Evolutionary conservation across 768 basidiomycete species (phyloP).

Genomic region (Leucosporidium creatinivorum): DNA sequence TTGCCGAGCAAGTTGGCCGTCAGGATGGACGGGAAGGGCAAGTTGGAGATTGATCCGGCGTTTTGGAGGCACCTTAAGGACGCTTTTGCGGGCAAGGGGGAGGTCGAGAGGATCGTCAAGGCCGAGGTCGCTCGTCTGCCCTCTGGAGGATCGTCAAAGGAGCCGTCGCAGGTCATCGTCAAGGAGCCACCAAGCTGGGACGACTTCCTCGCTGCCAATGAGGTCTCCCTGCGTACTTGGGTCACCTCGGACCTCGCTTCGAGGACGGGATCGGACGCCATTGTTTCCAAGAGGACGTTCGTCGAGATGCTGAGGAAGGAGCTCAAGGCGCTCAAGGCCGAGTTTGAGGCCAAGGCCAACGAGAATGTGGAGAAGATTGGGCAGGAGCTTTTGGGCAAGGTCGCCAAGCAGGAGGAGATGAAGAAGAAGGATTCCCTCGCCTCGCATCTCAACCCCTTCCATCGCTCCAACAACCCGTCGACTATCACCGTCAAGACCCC

Average conservation of each 20-base stretch:
- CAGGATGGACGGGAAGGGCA: slow-evolving; percentile 34
- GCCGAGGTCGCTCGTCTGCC: slow-evolving; percentile 2
- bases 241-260: slow-evolving; percentile 38
- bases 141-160: slow-evolving; percentile 9
- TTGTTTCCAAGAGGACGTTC: slow-evolving; percentile 41
- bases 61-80: slow-evolving; percentile 46
- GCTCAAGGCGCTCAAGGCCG: slow-evolving; percentile 37
- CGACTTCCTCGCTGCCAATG: slow-evolving; percentile 39
- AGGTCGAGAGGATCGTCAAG: slow-evolving; percentile 15
- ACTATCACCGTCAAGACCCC: slow-evolving; percentile 15
- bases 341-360: slow-evolving; percentile 32
- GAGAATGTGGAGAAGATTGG: slow-evolving; percentile 35
- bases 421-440: slow-evolving; percentile 11
- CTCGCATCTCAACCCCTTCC: slow-evolving; percentile 3
- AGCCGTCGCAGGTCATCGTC: neutral
- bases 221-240: slow-evolving; percentile 40
- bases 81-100: slow-evolving; percentile 40
- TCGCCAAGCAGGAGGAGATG: slow-evolving; percentile 28
- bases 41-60: slow-evolving; percentile 42
- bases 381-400: slow-evolving; percentile 34
- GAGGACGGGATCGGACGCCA: slow-evolving; percentile 35
- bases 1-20: slow-evolving; percentile 44
- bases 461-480: neutral
- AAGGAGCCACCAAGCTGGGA: slow-evolving; percentile 34
- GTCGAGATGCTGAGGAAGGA: slow-evolving; percentile 41